Percentiles rank a stretch among this genome's conserved stretches.
Evolutionary conservation across 768 basidiomycete species (phyloP).

Genomic region (Zangia roseola): DNA sequence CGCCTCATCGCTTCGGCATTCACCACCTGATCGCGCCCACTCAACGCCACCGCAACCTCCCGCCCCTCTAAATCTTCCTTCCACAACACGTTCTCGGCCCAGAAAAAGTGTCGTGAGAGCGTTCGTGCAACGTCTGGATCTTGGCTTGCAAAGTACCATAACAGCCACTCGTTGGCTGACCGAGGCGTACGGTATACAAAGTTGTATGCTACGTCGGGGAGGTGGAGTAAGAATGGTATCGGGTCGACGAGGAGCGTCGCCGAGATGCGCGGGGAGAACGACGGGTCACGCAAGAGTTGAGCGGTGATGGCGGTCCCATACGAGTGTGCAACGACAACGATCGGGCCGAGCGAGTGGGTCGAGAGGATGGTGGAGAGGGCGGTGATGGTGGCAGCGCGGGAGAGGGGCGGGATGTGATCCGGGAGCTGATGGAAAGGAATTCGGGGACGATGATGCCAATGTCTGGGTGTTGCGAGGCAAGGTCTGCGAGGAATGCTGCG

Average conservation of each 20-base stretch:
- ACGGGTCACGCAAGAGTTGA: constrained; percentile 46
- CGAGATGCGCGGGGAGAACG: constrained; percentile 36
- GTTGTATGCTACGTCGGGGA: constrained; percentile 60
- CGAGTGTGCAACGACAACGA: constrained; percentile 56
- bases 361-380: constrained; percentile 47
- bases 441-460: constrained; percentile 61
- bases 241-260: constrained; percentile 59
- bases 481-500: constrained; percentile 46
- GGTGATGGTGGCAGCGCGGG: constrained; percentile 38
- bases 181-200: constrained; percentile 60
- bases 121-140: constrained; percentile 62
- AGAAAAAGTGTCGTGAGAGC: constrained; percentile 62
- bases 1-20: constrained; percentile 36
- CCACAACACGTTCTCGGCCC: constrained; percentile 62
- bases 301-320: constrained; percentile 60
- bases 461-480: constrained; percentile 44
- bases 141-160: constrained; percentile 67
- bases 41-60: constrained; percentile 35
- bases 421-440: constrained; percentile 58
- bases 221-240: constrained; percentile 62
- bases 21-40: constrained; percentile 44
- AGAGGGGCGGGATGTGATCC: constrained; percentile 55
- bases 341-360: constrained; percentile 35
- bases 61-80: constrained; percentile 47
- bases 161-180: constrained; percentile 58